These are phyloP conservation scores for Scheffersomyces quercinus DNA, from an alignment of 1,139 yeast species.

Conservation along the genomic window DNA sequence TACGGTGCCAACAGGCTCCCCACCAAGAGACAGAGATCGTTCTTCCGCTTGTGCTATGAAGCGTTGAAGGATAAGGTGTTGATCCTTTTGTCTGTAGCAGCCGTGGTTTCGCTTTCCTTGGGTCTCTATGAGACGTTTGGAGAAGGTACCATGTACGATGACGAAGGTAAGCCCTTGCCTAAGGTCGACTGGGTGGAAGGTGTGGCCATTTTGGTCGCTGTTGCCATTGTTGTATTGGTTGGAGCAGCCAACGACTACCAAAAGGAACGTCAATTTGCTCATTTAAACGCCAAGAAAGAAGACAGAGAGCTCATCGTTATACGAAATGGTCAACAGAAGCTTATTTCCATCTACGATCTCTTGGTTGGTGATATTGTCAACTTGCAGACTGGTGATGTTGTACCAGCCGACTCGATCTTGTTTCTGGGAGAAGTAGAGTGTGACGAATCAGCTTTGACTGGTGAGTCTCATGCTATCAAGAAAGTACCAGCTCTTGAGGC, in stretches of 20 bases:
- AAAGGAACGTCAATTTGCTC: slow-evolving; percentile 90
- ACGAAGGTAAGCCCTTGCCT: slow-evolving; percentile 72
- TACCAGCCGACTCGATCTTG: slow-evolving; percentile 85
- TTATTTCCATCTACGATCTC: slow-evolving; percentile 72
- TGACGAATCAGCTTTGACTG: slow-evolving; percentile 92
- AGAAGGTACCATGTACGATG: slow-evolving; percentile 73
- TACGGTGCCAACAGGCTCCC: slow-evolving; percentile 79
- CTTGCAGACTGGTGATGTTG: slow-evolving; percentile 90
- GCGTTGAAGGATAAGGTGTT: slow-evolving; percentile 92
- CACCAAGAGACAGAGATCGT: slow-evolving; percentile 62
- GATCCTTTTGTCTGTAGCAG: slow-evolving; percentile 81
- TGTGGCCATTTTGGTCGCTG: slow-evolving; percentile 92
- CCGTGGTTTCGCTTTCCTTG: slow-evolving; percentile 81
- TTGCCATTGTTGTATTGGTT: slow-evolving; percentile 84
- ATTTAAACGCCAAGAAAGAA: slow-evolving; percentile 82
- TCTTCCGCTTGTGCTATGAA: slow-evolving; percentile 68
- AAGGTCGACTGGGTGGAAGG: slow-evolving; percentile 98
- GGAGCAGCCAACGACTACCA: slow-evolving; percentile 96
- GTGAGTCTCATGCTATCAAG: slow-evolving; percentile 82
- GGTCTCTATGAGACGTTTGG: slow-evolving; percentile 94
- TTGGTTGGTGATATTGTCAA: slow-evolving; percentile 82
- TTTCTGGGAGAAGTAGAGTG: slow-evolving; percentile 80
- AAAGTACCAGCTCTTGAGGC: slow-evolving; percentile 62
- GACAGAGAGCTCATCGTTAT: slow-evolving; percentile 78
- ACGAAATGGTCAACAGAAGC: slow-evolving; percentile 68